A percentile compares a stretch with the other conserved stretches of the same genome.
These are phyloP conservation scores for Fraxinus excelsior DNA, from an alignment of 257 asterid species.

Conservation along the genomic window DNA sequence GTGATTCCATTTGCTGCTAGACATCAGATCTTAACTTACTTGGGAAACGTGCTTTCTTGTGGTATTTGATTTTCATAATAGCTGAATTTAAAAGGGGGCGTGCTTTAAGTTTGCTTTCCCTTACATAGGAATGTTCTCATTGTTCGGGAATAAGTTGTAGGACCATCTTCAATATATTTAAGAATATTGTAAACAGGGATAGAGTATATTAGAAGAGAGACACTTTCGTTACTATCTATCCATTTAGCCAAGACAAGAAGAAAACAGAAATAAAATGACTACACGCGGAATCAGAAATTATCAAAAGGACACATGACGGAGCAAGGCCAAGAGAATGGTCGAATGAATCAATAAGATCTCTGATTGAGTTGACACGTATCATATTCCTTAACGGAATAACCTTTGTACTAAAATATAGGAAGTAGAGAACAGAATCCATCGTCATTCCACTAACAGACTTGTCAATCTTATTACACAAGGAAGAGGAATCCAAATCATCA, in stretches of 20 bases:
- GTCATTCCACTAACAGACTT: not conserved
- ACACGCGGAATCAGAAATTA: too few relatives aligned
- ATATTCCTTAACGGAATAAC: not conserved
- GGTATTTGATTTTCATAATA: not conserved
- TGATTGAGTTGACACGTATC: not conserved
- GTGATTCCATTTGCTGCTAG: not conserved
- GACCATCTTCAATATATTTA: slow-evolving; percentile 15
- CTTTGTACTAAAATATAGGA: not conserved
- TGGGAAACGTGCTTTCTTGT: not conserved
- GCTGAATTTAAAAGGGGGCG: not conserved
- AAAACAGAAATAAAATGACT: not conserved
- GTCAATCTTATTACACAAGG: not conserved
- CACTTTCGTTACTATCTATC: not conserved
- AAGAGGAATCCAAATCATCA: not conserved
- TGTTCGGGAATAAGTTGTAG: not conserved
- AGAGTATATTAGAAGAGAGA: not conserved
- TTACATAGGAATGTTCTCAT: slow-evolving; percentile 14
- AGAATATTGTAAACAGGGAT: not conserved
- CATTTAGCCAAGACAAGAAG: not conserved
- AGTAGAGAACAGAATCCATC: not conserved
- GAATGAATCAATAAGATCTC: not conserved
- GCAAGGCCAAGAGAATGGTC: too few relatives aligned
- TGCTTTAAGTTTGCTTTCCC: not conserved
- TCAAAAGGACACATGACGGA: too few relatives aligned
- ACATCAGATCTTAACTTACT: slow-evolving; percentile 12